Conservation (phyloP, 2,329 filamentous ascomycete genomes). For the Diatrype stigma region DNA sequence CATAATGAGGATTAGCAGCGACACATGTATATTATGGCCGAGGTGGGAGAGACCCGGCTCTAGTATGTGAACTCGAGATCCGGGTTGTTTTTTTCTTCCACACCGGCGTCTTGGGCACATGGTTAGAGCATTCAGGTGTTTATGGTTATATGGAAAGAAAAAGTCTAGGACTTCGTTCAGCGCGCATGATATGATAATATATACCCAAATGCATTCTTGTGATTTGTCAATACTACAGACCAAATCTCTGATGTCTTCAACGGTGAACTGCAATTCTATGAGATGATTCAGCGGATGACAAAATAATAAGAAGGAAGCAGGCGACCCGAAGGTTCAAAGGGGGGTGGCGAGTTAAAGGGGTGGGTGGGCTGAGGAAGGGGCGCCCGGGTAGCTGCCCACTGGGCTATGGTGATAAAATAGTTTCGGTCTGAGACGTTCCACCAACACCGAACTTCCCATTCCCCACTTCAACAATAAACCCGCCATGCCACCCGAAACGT, state of each 20-base stretch:
- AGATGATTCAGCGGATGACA: too few species aligned
- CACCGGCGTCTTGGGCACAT: slow-evolving; percentile 5
- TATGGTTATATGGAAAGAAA: slow-evolving; percentile 24
- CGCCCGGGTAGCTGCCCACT: too few species aligned
- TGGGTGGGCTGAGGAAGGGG: too few species aligned
- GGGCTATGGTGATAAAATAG: too few species aligned
- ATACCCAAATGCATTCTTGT: slow-evolving; percentile 29
- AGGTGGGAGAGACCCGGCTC: not conserved
- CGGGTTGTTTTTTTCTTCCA: not conserved
- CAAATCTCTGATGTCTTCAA: not conserved
- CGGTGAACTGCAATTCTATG: not conserved
- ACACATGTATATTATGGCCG: slow-evolving; percentile 7
- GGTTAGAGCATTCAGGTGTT: slow-evolving; percentile 24
- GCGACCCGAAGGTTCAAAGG: too few species aligned
- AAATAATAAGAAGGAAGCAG: too few species aligned
- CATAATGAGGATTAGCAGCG: slow-evolving; percentile 1
- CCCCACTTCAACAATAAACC: not conserved
- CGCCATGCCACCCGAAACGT: slow-evolving; percentile 5
- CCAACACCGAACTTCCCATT: not conserved
- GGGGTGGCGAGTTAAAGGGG: too few species aligned
- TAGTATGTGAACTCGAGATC: not conserved
- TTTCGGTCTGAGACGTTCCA: too few species aligned
- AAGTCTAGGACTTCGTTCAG: slow-evolving; percentile 16
- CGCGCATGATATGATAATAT: slow-evolving; percentile 29
- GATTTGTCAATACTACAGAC: slow-evolving; percentile 16